Percentiles rank a stretch among this genome's conserved stretches.
phyloP scores from a whole-genome alignment of 2,329 filamentous ascomycete species.

The Cryphonectria nitschkei region DNA sequence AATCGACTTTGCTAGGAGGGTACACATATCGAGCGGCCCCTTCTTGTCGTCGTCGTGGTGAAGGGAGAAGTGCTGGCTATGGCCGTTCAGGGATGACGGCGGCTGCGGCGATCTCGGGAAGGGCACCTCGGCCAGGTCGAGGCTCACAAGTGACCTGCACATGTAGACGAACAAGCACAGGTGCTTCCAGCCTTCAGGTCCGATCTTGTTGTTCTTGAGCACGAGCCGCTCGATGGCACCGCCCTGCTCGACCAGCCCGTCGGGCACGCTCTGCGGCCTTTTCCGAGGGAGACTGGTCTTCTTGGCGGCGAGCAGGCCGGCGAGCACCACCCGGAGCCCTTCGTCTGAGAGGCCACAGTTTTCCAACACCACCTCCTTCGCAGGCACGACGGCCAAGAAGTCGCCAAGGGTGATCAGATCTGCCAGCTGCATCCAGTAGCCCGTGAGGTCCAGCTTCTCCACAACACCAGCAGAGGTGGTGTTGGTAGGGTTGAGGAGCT shows the following conservation, averaged over 20 bases:
- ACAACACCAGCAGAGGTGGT: slow-evolving; percentile 73
- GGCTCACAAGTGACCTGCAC: slow-evolving; percentile 80
- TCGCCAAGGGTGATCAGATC: slow-evolving; percentile 90
- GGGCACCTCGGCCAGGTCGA: slow-evolving; percentile 84
- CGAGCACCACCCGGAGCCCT: slow-evolving; percentile 82
- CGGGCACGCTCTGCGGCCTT: slow-evolving; percentile 44
- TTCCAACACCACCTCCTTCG: slow-evolving; percentile 83
- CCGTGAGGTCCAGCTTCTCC: slow-evolving; percentile 79
- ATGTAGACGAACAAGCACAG: slow-evolving; percentile 89
- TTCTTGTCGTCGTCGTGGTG: slow-evolving; percentile 29
- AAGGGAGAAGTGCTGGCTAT: slow-evolving; percentile 37
- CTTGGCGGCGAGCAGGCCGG: slow-evolving; percentile 81
- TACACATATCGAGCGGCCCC: slow-evolving; percentile 55
- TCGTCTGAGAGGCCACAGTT: slow-evolving; percentile 88
- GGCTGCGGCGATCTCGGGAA: slow-evolving; percentile 59
- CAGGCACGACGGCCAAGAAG: slow-evolving; percentile 90
- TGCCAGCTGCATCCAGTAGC: slow-evolving; percentile 79
- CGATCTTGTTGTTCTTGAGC: slow-evolving; percentile 90
- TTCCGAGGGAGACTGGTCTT: slow-evolving; percentile 54
- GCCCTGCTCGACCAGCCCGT: slow-evolving; percentile 53
- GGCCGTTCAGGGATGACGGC: slow-evolving; percentile 28
- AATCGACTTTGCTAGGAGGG: slow-evolving; percentile 74
- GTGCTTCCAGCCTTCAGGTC: slow-evolving; percentile 86
- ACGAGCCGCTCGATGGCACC: slow-evolving; percentile 86
- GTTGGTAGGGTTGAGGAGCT: slow-evolving; percentile 74